Percentiles rank a stretch among this genome's conserved stretches.
Conservation (phyloP, 352 stramenopile genomes). For the Pilasporangium apinafurcum region DNA sequence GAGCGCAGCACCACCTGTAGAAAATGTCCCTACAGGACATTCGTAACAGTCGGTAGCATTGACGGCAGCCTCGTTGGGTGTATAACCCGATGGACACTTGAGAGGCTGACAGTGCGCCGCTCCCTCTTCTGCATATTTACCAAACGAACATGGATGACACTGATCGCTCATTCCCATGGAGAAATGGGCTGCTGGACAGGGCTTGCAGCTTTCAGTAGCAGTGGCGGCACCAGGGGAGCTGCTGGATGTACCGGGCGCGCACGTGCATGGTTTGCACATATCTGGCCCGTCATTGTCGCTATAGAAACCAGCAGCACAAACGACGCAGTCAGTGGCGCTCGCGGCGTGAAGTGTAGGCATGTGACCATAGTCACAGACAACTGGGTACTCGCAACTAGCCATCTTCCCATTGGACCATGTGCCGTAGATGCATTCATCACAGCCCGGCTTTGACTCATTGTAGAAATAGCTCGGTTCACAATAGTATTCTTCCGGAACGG, state of each 20-base stretch:
- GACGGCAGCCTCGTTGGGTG: constrained; percentile 15
- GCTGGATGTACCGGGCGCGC: constrained; percentile 18
- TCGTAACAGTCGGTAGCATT: constrained; percentile 30
- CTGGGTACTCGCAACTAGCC: constrained; percentile 25
- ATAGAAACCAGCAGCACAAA: constrained; percentile 27
- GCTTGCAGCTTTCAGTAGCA: constrained; percentile 7
- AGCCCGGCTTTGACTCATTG: constrained; percentile 12
- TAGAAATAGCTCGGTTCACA: constrained; percentile 33
- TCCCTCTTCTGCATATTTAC: constrained; percentile 18
- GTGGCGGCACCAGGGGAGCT: constrained; percentile 1
- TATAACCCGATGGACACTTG: constrained; percentile 17
- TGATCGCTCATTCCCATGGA: constrained; percentile 24
- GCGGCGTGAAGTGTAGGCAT: constrained; percentile 25
- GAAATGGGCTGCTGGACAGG: constrained; percentile 17
- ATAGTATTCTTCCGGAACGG: constrained; percentile 9
- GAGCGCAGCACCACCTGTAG: constrained; percentile 10
- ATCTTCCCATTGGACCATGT: constrained; percentile 40
- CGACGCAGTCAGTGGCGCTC: constrained; percentile 14
- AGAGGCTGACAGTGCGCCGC: constrained; percentile 17
- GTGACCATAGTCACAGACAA: constrained; percentile 12
- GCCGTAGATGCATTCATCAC: constrained; percentile 30
- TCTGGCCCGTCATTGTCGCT: constrained; percentile 22
- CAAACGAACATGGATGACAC: constrained; percentile 23
- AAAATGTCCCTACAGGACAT: constrained; percentile 27
- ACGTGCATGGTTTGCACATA: constrained; percentile 31